Evolutionary conservation across 1,284 basidiomycete genomes (phyloP), one percentile per base, ranked within the genome.

Genomic region (Ganoderma lucidum): DNA sequence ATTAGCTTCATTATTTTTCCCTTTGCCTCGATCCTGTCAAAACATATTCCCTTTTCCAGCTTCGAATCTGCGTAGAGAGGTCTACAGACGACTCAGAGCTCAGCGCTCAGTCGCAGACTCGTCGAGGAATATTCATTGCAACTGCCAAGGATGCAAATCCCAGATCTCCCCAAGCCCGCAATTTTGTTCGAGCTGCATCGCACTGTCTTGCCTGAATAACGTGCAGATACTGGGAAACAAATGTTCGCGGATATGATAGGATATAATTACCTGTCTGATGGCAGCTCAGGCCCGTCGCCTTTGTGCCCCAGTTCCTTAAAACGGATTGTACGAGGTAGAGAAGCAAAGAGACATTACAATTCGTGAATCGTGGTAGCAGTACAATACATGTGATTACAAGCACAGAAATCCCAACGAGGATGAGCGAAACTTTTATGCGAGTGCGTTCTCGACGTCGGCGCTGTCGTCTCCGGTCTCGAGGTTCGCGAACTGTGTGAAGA

Each of bases 361-460:
- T 69, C 67, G 58, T 68, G 62, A 64, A 62, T 60, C 55, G 53
- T 45, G 62, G 55, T 32, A 66, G 51, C 8, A 39, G 35, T 69
- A 69, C 62, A 69, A 67, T 71, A 72, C 71, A 72, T 60, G 64
- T 62, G 45, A 66, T 70, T 70, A 63, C 67, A 66, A 63, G 62
- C 56, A 64, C 55, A 62, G 62, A 53, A 58, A 42, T 42, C 64
- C 70, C 69, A 62, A 61, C 64, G 37, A 67, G 44, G 58, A 19
- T 30, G n/a, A 55, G 64, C 62, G 68, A 63, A 67, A 79, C 81
- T 39, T 53, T 65, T 78, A 94, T 70, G 90, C 90, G 81, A 94
- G 93, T 78, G 88, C 92, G 79, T 97, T 95, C 83, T 96, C 95
- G 19, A 96, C 93, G 80, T 96, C 95, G 37, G 95, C 95, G 70